Base-by-base conservation (phyloP, 495 filamentous ascomycete genomes). In the Penicillium riverlandense region DNA sequence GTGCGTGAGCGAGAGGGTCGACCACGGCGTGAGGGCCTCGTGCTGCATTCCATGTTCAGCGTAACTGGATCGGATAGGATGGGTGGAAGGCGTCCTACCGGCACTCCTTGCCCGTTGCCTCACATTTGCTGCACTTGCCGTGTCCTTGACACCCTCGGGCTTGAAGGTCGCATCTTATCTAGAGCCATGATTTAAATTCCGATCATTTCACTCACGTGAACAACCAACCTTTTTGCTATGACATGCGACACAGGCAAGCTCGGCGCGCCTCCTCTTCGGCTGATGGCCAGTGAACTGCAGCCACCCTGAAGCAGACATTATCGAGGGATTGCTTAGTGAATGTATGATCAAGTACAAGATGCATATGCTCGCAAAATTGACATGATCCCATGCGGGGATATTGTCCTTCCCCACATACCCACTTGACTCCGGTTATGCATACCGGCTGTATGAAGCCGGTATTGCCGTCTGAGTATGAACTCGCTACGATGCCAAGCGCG, bases 131-230 rank as follows among this genome's bases (percentile, higher is more conserved):
- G 38, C 62, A 66, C 15, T 52, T 46, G 31, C 41, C 47, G 33
- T 45, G 41, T 16, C 62, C 58, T 30, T 59, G 48, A 13, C 37
- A 45, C 28, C 47, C 46, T 38, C 54, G 48, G 12, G 36, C 51
- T 50, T 66, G 60, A 11, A 66, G 48, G 33, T 66, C 62, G 44
- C 62, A 66, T 44, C 57, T 58, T 41, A 66, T 53, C 56, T 59
- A 36, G 22, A 15, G 29, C n/a, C 36, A 36, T 48, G 28, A 40
- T 30, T 16, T 27, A 27, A 13, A 32, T 11, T 35, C n/a, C 11
- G 11, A 11, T 38, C 27, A 11, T 12, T 34, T n/a, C 9, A 16
- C 31, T 35, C 27, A 12, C 16, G 15, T 49, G 15, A 4, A 16
- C 15, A 16, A 16, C 4, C 15, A 16, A 57, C 54, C 56, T 66